These are phyloP conservation scores for Corynespora cassiicola DNA, from an alignment of 2,329 filamentous ascomycete genomes.

Conservation along the genomic window DNA sequence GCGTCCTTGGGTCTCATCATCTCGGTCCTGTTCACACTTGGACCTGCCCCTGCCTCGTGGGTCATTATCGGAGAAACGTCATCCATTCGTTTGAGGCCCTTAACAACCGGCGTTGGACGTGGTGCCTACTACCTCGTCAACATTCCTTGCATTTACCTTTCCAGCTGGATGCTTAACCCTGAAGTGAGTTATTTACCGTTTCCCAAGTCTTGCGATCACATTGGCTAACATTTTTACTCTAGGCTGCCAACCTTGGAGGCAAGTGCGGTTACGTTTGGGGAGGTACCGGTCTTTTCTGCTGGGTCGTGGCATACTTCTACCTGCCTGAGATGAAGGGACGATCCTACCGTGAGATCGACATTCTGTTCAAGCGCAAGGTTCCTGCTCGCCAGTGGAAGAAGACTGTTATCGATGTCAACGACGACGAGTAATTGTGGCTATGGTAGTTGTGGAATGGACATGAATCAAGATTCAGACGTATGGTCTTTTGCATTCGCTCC, in stretches of 20 bases:
- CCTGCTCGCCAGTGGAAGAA: conserved; percentile 63
- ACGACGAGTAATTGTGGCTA: conserved; percentile 63
- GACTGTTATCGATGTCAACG: conserved; percentile 63
- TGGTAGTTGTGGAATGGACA: too few species aligned
- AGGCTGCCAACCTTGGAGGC: conserved; percentile 57
- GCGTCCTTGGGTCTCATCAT: conserved; percentile 69
- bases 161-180: conserved; percentile 67
- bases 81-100: conserved; percentile 66
- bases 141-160: conserved; percentile 71
- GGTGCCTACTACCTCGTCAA: conserved; percentile 69
- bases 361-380: conserved; percentile 53
- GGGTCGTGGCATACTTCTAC: conserved; percentile 56
- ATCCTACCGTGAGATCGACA: conserved; percentile 60
- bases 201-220: conserved; percentile 56
- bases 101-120: conserved; percentile 71
- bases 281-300: conserved; percentile 62
- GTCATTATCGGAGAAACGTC: conserved; percentile 73
- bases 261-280: conserved; percentile 41
- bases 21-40: conserved; percentile 69
- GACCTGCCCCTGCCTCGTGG: conserved; percentile 69
- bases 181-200: conserved; percentile 26
- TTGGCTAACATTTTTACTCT: conserved; percentile 67
- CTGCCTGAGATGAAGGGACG: conserved; percentile 63
- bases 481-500: too few species aligned
- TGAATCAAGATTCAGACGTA: too few species aligned